A percentile compares a stretch with the other conserved stretches of the same genome.
Evolutionary conservation across 306 rosid genomes (phyloP).

Genomic region (Cicer yamashitae): DNA sequence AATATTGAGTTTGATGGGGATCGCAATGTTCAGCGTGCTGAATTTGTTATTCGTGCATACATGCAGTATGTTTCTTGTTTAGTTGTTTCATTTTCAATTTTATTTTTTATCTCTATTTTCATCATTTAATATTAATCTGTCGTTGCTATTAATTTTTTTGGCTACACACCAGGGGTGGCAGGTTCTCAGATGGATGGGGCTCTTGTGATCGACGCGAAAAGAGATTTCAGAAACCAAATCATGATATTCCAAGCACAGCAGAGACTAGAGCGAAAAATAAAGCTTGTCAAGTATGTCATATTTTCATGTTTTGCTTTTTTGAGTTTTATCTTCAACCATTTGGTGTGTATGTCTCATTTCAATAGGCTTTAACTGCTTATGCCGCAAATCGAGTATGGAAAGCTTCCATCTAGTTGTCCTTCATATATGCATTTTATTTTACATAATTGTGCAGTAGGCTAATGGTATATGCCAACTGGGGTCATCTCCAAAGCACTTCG

Average conservation of each 20-base stretch:
- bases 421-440: neutral
- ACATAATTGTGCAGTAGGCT: too few relatives aligned
- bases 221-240: conserved; percentile 82
- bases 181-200: conserved; percentile 99
- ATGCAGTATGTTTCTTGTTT: conserved; percentile 79
- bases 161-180: conserved; percentile 69
- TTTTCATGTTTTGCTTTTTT: conserved; percentile 20
- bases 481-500: too few relatives aligned
- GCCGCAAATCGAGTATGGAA: neutral
- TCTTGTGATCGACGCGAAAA: conserved; percentile 95
- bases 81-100: conserved; percentile 30
- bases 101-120: conserved; percentile 14
- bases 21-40: conserved; percentile 89
- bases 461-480: too few relatives aligned
- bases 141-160: conserved; percentile 16
- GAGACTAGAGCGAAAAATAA: conserved; percentile 94
- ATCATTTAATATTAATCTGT: conserved; percentile 7
- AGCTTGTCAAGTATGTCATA: conserved; percentile 77
- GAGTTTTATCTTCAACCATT: conserved; percentile 19
- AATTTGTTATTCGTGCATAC: conserved; percentile 86
- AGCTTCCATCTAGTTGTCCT: conserved; percentile 14
- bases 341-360: neutral
- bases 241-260: conserved; percentile 93
- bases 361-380: conserved; percentile 10
- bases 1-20: conserved; percentile 83